These are phyloP conservation scores for Aegilops longissima DNA, from an alignment of 176 grass and related monocot genomes.

Conservation along the genomic window DNA sequence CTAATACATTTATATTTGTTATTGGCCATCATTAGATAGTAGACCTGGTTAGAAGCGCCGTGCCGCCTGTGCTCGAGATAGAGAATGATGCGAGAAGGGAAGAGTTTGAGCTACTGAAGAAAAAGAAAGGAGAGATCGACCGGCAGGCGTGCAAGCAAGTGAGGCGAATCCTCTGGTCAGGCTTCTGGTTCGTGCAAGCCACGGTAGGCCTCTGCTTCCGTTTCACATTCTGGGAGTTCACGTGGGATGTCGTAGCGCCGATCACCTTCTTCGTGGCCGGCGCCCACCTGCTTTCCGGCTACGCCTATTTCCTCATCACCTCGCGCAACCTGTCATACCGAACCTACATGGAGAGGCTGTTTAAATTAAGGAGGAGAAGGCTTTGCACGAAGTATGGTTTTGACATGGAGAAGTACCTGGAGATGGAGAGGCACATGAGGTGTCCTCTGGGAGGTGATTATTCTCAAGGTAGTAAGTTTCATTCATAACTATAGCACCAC, in stretches of 20 bases:
- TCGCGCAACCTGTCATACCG: conserved; percentile 54
- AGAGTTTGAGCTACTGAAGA: conserved; percentile 44
- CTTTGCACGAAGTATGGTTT: conserved; percentile 36
- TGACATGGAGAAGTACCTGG: conserved; percentile 45
- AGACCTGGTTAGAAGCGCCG: conserved; percentile 48
- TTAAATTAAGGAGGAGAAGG: conserved; percentile 36
- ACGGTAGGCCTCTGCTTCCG: conserved; percentile 43
- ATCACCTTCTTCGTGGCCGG: conserved; percentile 45
- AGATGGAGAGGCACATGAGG: conserved; percentile 47
- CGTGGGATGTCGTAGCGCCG: conserved; percentile 59
- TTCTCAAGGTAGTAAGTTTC: background rate
- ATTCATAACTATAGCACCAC: conserved; percentile 18
- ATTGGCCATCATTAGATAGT: conserved; percentile 39
- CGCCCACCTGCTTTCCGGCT: conserved; percentile 39
- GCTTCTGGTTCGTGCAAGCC: conserved; percentile 42
- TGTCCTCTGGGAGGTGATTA: conserved; percentile 36
- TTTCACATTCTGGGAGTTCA: conserved; percentile 59
- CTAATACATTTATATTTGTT: background rate
- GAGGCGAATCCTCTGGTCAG: conserved; percentile 54
- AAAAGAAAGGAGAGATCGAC: conserved; percentile 59
- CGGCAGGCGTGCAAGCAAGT: conserved; percentile 51
- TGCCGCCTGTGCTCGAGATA: conserved; percentile 34
- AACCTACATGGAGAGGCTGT: conserved; percentile 52
- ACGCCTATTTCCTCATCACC: conserved; percentile 63
- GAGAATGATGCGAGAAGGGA: conserved; percentile 32